Conservation (phyloP, 1,284 basidiomycete species). For the Dichomitus squalens region DNA sequence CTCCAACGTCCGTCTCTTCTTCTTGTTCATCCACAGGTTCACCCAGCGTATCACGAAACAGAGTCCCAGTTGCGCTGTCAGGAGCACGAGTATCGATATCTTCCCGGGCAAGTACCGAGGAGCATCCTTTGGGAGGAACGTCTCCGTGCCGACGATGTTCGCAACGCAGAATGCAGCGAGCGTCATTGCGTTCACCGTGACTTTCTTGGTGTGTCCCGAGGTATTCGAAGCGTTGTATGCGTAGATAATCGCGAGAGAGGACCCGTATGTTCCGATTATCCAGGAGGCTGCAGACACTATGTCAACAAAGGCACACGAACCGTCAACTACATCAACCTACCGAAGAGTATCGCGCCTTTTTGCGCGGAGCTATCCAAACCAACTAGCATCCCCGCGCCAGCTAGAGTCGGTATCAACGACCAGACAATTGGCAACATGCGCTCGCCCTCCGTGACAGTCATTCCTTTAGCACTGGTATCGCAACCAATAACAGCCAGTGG, state of each 20-base stretch:
- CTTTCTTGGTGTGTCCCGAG: slow-evolving; percentile 70
- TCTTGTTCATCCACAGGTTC: slow-evolving; percentile 56
- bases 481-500: neutral
- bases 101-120: slow-evolving; percentile 67
- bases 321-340: slow-evolving; percentile 33
- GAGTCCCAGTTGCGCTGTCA: slow-evolving; percentile 53
- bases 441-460: slow-evolving; percentile 43
- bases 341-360: slow-evolving; percentile 61
- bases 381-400: slow-evolving; percentile 58
- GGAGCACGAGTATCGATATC: slow-evolving; percentile 59
- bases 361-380: slow-evolving; percentile 51
- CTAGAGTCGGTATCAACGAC: slow-evolving; percentile 62
- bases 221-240: slow-evolving; percentile 71
- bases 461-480: neutral
- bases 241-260: slow-evolving; percentile 61
- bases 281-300: slow-evolving; percentile 44
- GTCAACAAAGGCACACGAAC: neutral
- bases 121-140: slow-evolving; percentile 64
- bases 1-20: slow-evolving; percentile 47
- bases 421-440: slow-evolving; percentile 68
- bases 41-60: slow-evolving; percentile 55
- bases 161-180: slow-evolving; percentile 57
- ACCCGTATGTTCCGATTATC: slow-evolving; percentile 61
- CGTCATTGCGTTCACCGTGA: slow-evolving; percentile 61
- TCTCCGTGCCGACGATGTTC: slow-evolving; percentile 64